Evolutionary conservation across 2,329 filamentous ascomycete genomes (phyloP), one percentile per base, ranked within the genome.

Genomic region (Venturia nashicola): DNA sequence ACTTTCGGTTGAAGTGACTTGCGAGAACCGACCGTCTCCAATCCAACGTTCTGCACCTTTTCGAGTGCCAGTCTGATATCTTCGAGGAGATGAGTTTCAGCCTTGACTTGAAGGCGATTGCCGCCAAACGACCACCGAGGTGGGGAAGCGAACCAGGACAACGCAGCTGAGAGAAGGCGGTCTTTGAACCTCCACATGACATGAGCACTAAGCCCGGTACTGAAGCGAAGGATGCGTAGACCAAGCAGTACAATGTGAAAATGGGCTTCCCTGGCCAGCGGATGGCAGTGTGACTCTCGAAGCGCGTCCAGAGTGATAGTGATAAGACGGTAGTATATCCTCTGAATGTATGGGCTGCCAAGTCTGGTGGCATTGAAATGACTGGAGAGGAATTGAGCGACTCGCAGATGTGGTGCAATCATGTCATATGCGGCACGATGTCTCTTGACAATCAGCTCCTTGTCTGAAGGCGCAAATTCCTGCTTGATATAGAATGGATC

Each of bases 311-410:
- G 79, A 0, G 93, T 97, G 39, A 87, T 79, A 67, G 88, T 85
- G 65, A 97, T 83, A 67, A 97, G 79, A 42, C 93, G 88, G 65
- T 88, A 79, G 74, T 97, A 97, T 4, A 92, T 82, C 65, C 84
- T 84, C 69, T 96, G 90, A 0, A 88, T 87, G 71, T 97, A 88
- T 1, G 86, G 82, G 68, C 88, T 96, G 34, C 90, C 88, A 34
- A 97, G 80, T n/a, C 92, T 84, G 14, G 89, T 92, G 1, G 95
- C 91, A 72, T 91, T 96, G 77, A 96, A 99, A 73, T 97, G 93
- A 71, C 94, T 99, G 65, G 85, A 87, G 66, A 99, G 84, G 73
- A 97, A 96, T 67, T 96, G 91, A 42, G 97, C 76, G 34, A 97
- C 77, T 32, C 89, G 86, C 62, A 90, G 86, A 73, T 99, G 94